Conservation (phyloP, 129 eudicot species). For the Saposhnikovia divaricata region DNA sequence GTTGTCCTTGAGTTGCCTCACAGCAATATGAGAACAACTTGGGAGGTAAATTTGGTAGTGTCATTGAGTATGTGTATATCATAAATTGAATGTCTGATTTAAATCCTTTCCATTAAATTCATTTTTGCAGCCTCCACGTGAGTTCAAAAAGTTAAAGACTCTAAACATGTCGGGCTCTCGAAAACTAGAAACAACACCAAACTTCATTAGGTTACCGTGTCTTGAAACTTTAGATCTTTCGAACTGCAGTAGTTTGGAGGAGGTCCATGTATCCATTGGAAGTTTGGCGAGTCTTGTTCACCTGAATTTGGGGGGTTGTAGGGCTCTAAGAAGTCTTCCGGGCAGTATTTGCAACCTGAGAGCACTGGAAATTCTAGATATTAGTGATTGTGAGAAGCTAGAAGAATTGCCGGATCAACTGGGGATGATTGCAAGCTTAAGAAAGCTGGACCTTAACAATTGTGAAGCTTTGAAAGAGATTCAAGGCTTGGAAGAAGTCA, state of each 20-base stretch:
- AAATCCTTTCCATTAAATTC: not conserved
- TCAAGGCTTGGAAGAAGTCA: no score
- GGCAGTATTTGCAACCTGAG: not conserved
- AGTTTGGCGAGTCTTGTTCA: slow-evolving; percentile 11
- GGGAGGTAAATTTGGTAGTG: no score
- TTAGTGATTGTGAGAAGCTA: slow-evolving; percentile 6
- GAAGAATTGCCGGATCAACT: not conserved
- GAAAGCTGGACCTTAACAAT: no score
- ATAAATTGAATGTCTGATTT: not conserved
- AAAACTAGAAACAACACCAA: not conserved
- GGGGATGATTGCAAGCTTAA: no score
- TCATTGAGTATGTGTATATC: no score
- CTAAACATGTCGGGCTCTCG: slow-evolving; percentile 11
- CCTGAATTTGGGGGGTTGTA: slow-evolving; percentile 14
- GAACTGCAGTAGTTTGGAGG: not conserved
- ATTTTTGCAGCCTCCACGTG: slow-evolving; percentile 1
- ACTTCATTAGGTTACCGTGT: slow-evolving; percentile 5
- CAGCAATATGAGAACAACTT: not conserved
- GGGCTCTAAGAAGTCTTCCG: slow-evolving; percentile 3
- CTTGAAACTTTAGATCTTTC: slow-evolving; percentile 15
- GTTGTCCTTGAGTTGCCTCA: not conserved
- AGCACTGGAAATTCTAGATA: slow-evolving; percentile 11
- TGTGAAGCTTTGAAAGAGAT: no score
- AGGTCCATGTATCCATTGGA: slow-evolving; percentile 16
- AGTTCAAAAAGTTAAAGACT: not conserved